Evolutionary conservation across 139 green algal species (phyloP), one percentile per base, ranked within the genome.

Genomic region (Tetradesmus lagerheimii): DNA sequence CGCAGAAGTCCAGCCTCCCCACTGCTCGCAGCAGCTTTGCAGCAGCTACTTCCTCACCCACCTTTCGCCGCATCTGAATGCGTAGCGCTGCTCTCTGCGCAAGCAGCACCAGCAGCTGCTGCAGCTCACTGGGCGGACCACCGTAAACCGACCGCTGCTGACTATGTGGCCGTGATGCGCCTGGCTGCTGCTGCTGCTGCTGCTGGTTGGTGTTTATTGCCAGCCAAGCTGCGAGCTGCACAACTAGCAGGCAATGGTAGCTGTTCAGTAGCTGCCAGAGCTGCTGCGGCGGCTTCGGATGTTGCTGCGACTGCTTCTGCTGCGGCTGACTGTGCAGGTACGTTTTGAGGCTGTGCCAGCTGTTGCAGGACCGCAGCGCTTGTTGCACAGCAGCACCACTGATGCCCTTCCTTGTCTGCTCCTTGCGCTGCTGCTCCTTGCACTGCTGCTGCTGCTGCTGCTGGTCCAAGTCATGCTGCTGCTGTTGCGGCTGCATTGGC

Each of bases 241-340:
- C 4, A 11, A 78, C 82, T 57, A 79, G 53, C 57, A 15, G 16
- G 12, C 31, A 38, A 34, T 86, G 45, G 2, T 75, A 31, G 62
- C 80, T 75, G 45, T 27, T 75, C 31, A 86, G 41, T 14, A 39
- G 27, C 79, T 84, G 39, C 79, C 79, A 84, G 27, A 45, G 23
- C 41, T 62, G 77, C 39, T 35, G 25, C 35, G 34, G 77, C 38
- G 39, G 34, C 25, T n/a, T 6, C 34, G 8, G 41, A 20, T 85
- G 79, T n/a, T 74, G 80, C 45, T 86, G 80, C n/a, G 66, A n/a
- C n/a, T 86, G 25, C 35, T 37, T n/a, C 38, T 71, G 80, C 43
- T 75, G 38, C 12, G 15, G 57, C 53, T 87, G 82, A 23, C 57
- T 71, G 57, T 82, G 76, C 37, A 45, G 76, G 23, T 53, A 47